A percentile compares a stretch with the other conserved stretches of the same genome.
Evolutionary conservation across 2,329 filamentous ascomycete species (phyloP).

Genomic region (Pyrenophora seminiperda): DNA sequence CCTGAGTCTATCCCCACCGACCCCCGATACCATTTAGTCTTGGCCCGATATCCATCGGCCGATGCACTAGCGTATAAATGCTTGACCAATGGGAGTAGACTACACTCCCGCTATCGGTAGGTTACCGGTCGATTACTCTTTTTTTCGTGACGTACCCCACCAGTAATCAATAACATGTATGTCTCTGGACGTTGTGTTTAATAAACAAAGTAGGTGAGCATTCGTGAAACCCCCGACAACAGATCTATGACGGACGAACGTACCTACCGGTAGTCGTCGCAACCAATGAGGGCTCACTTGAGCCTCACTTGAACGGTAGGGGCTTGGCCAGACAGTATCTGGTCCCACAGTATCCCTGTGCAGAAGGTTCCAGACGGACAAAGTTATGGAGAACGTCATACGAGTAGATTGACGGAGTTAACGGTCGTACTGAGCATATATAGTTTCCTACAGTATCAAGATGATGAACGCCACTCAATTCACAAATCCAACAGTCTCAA

Average conservation of each 20-base stretch:
- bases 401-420: conserved; percentile 5
- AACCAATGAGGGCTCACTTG: conserved; percentile 3
- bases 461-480: not conserved
- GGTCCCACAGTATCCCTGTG: not conserved
- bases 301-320: not conserved
- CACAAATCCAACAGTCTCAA: not conserved
- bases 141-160: conserved; percentile 10
- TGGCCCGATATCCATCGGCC: conserved; percentile 7
- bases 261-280: not conserved
- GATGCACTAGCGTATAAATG: conserved; percentile 2
- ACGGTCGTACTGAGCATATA: conserved; percentile 4
- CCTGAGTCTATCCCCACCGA: too few species aligned
- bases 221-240: not conserved
- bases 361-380: conserved; percentile 1
- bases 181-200: not conserved
- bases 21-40: not conserved
- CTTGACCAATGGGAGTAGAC: conserved; percentile 10
- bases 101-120: conserved; percentile 1
- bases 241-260: conserved; percentile 4
- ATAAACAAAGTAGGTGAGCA: too few species aligned
- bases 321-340: not conserved
- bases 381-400: conserved; percentile 11
- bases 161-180: not conserved
- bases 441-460: not conserved
- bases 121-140: not conserved